Evolutionary conservation across 768 basidiomycete species (phyloP).

Genomic region (Leccinum arenicola): DNA sequence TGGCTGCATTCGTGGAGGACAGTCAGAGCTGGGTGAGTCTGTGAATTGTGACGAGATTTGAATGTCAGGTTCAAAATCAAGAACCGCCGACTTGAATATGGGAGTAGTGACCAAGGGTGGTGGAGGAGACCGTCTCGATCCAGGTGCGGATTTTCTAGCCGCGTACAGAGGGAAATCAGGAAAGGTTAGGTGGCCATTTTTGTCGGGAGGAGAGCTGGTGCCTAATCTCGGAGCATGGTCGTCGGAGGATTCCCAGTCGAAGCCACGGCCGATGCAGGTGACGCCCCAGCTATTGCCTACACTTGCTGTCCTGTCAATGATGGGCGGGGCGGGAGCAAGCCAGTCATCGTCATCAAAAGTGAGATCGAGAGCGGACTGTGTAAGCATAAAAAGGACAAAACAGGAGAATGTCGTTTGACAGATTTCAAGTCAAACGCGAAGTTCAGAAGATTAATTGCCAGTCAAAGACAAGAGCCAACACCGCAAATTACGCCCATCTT

Average conservation of each 20-base stretch:
- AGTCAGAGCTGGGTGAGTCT: conserved; percentile 28
- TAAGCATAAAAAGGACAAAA: conserved; percentile 44
- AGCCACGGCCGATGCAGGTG: conserved; percentile 80
- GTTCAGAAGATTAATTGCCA: neutral
- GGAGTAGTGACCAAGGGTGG: conserved; percentile 16
- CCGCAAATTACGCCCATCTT: conserved; percentile 10
- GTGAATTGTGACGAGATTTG: conserved; percentile 29
- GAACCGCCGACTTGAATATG: conserved; percentile 26
- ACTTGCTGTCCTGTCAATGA: conserved; percentile 61
- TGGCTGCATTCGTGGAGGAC: conserved; percentile 31
- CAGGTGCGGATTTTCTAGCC: conserved; percentile 7
- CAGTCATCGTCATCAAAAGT: conserved; percentile 72
- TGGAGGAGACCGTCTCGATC: conserved; percentile 13
- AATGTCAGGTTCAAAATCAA: conserved; percentile 24
- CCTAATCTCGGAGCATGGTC: conserved; percentile 25
- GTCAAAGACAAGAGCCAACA: neutral
- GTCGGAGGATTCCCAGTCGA: conserved; percentile 60
- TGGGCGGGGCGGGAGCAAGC: conserved; percentile 48
- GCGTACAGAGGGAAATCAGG: conserved; percentile 14
- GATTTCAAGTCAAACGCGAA: conserved; percentile 2
- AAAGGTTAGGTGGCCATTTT: conserved; percentile 6
- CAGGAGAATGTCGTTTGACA: neutral
- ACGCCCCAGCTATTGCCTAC: conserved; percentile 82
- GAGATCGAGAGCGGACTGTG: conserved; percentile 56
- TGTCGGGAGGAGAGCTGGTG: conserved; percentile 5